Base-by-base conservation (phyloP, 768 basidiomycete species). In the Suillus luteus region DNA sequence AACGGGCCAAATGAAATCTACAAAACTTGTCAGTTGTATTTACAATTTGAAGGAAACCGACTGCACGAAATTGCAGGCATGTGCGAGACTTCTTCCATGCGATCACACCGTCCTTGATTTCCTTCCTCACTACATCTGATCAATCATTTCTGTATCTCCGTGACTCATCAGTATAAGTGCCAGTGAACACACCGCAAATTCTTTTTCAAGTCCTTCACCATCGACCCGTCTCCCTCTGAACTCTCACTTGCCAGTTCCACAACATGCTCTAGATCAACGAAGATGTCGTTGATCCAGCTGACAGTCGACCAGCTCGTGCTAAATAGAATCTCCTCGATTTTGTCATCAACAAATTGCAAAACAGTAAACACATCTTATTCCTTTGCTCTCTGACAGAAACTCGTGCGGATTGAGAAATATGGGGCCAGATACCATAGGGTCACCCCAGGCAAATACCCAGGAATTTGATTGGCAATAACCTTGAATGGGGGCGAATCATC, bases 261-360 rank as follows among this genome's bases (percentile, higher is more conserved):
- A 19, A 83, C 71, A 63, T 81, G 80, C 27, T 77, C 80, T 0
- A 86, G 82, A 60, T 85, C 79, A 14, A 86, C 75, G 43, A 83
- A 77, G 59, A 88, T 86, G 69, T 90, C 88, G 58, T 84, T 83
- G 57, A 90, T 86, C 63, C 86, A 89, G 59, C 82, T 80, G 49
- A 90, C 78, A 5, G 83, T 81, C 61, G 81, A 80, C 89, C 88
- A 90, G 1, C 79, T 77, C 65, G 84, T 80, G 44, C 81, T 78
- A 8, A 71, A 81, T 55, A 90, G 80, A 9, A 85, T 70, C 49
- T 81, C 73, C 67, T 88, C 86, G 14, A 85, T 78, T 15, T 80
- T 75, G 40, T 74, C 72, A 66, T 85, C 83, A 17, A 89, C 81
- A 71, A n/a, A n/a, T n/a, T n/a, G n/a, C n/a, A n/a, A 86, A 87